A percentile compares a stretch with the other conserved stretches of the same genome.
phyloP scores from a whole-genome alignment of 2,329 filamentous ascomycete species.

The Diaporthe capsici region DNA sequence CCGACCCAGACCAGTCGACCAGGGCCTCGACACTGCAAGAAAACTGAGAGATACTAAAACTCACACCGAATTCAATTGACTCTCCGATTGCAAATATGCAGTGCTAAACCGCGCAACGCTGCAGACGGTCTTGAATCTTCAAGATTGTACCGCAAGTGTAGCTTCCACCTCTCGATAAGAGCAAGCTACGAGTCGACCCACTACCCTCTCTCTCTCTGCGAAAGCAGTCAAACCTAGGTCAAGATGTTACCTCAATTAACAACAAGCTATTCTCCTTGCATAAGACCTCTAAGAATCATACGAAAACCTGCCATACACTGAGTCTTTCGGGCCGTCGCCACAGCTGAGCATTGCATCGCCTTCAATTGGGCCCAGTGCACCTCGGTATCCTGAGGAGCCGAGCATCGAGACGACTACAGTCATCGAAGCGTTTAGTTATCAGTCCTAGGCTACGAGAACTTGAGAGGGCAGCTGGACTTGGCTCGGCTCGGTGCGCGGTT shows the following conservation, averaged over 20 bases:
- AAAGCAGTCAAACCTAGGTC: constrained; percentile 37
- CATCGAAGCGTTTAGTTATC: not conserved
- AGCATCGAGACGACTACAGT: not conserved
- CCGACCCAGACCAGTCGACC: not conserved
- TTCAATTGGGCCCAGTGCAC: not conserved
- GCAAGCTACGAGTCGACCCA: constrained; percentile 10
- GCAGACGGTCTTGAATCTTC: constrained; percentile 37
- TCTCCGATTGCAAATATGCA: constrained; percentile 21
- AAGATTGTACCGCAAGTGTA: constrained; percentile 34
- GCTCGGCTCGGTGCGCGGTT: not conserved
- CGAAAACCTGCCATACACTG: constrained; percentile 40
- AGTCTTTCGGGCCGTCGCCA: constrained; percentile 1
- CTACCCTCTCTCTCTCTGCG: constrained; percentile 13
- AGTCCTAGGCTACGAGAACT: not conserved
- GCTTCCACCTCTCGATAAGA: constrained; percentile 18
- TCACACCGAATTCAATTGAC: not conserved
- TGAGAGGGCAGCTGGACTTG: not conserved
- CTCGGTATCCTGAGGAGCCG: not conserved
- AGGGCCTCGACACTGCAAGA: not conserved
- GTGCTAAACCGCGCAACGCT: constrained; percentile 26
- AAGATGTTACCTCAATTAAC: constrained; percentile 60
- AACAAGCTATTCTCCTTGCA: constrained; percentile 9
- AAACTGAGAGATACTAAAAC: not conserved
- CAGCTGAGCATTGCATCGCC: not conserved
- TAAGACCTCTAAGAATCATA: constrained; percentile 39